Evolutionary conservation across 2,329 filamentous ascomycete species (phyloP), one percentile per base, ranked within the genome.

Genomic region (Ampelomyces quisqualis): DNA sequence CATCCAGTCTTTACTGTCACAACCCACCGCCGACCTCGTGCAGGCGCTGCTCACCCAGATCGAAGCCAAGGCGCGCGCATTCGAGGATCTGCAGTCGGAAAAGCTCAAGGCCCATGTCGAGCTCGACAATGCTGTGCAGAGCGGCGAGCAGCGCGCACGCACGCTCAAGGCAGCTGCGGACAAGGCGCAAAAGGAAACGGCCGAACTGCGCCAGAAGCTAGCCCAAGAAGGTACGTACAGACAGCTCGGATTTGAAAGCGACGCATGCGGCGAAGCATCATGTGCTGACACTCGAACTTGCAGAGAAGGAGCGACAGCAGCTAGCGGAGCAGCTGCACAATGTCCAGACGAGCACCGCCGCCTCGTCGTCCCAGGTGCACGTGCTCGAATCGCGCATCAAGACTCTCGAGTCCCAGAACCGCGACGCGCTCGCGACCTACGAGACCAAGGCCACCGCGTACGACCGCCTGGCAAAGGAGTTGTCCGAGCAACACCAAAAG

Each of bases 61-160:
- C 38, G 79, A 84, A 17, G 73, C 75, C 20, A 95, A 93, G 68
- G 89, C 88, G 23, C 86, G 84, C 58, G 89, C 95, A 59, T 85
- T 81, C 58, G 89, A 95, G 64, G 79, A 83, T 26, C 73, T 95
- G 27, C 88, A 85, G 57, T 85, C 91, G 7, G 88, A 95, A 52
- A 97, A 96, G 72, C 78, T 96, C 30, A 85, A 88, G 54, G 75
- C 88, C 31, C 89, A 95, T 59, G 93, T 98, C 30, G 90, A 97
- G 73, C 79, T 97, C 6, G 93, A 98, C 68, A 93, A 89, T 68
- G 86, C 85, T 13, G 85, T 95, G 33, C 85, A 90, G 57, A 86
- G 81, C 52, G 85, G 86, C 45, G 91, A 97, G 64, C 82, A 85
- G 17, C 87, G 90, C 69, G 84, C 84, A 52, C 88, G 91, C 62